These are phyloP conservation scores for Fusarium sacchari DNA, from an alignment of 2,329 filamentous ascomycete genomes.

Conservation along the genomic window DNA sequence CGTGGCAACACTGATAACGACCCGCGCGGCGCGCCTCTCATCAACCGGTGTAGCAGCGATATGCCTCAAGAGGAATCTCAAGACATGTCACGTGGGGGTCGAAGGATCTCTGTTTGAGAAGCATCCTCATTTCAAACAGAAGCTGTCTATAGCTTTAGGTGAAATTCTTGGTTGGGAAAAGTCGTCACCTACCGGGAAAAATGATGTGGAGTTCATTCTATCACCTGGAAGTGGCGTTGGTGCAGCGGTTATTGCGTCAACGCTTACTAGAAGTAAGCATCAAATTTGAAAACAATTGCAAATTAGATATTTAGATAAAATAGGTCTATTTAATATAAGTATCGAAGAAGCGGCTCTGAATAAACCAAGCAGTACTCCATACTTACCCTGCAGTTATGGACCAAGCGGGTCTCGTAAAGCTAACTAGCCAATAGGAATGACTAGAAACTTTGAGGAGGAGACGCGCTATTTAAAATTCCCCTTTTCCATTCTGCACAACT, in stretches of 20 bases:
- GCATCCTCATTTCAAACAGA: conserved; percentile 95
- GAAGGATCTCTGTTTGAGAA: conserved; percentile 99
- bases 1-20: conserved; percentile 92
- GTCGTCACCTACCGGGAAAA: rapidly evolving
- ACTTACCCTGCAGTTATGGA: no score
- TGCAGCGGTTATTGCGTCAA: conserved; percentile 10
- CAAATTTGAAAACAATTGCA: not conserved
- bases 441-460: no score
- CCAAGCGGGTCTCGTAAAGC: no score
- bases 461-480: no score
- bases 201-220: not conserved
- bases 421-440: no score
- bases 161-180: conserved; percentile 68
- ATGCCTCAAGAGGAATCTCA: conserved; percentile 92
- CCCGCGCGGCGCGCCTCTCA: conserved; percentile 91
- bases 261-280: not conserved
- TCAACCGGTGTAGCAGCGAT: conserved; percentile 96
- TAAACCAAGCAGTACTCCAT: not conserved
- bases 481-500: no score
- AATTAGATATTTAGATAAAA: not conserved
- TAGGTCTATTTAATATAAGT: rapidly evolving
- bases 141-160: conserved; percentile 87
- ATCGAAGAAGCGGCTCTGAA: not conserved
- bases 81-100: conserved; percentile 90
- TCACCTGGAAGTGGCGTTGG: conserved; percentile 7